Evolutionary conservation across 2,329 filamentous ascomycete genomes (phyloP).

Genomic region (Ambrosiella beaveri): DNA sequence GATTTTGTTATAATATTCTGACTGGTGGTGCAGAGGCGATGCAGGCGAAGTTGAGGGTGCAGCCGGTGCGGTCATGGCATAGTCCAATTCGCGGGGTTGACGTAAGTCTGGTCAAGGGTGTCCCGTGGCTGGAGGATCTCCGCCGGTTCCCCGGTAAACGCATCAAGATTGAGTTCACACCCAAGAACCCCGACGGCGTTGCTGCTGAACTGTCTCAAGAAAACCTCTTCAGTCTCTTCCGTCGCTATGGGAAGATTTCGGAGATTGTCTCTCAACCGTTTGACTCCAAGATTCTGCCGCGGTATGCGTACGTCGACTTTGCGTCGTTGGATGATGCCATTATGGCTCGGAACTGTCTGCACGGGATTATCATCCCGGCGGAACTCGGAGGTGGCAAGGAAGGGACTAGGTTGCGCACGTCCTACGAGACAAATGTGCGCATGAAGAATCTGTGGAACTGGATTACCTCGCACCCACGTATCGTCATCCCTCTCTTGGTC

Average conservation of each 20-base stretch:
- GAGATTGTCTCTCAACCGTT: slow-evolving; percentile 70
- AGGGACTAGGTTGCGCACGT: slow-evolving; percentile 63
- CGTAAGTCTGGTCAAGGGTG: slow-evolving; percentile 58
- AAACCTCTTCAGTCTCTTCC: slow-evolving; percentile 68
- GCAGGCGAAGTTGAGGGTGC: slow-evolving; percentile 44
- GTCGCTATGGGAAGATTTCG: slow-evolving; percentile 74
- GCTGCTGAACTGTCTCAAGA: slow-evolving; percentile 74
- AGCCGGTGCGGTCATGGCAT: slow-evolving; percentile 75
- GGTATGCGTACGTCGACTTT: slow-evolving; percentile 68
- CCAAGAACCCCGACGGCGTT: slow-evolving; percentile 28
- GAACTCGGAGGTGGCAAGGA: slow-evolving; percentile 54
- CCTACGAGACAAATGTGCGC: slow-evolving; percentile 66
- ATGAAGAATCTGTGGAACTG: slow-evolving; percentile 71
- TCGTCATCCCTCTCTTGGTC: slow-evolving; percentile 69
- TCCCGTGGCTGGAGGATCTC: slow-evolving; percentile 88
- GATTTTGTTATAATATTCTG: not conserved
- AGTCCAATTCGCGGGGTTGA: slow-evolving; percentile 60
- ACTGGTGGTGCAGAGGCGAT: slow-evolving; percentile 28
- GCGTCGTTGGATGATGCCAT: slow-evolving; percentile 55
- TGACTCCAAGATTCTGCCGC: slow-evolving; percentile 71
- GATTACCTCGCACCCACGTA: slow-evolving; percentile 69
- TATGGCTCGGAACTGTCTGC: slow-evolving; percentile 83
- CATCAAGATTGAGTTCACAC: slow-evolving; percentile 70
- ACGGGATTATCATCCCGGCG: slow-evolving; percentile 59
- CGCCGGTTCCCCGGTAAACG: slow-evolving; percentile 62